Base-by-base conservation (phyloP, 1,284 basidiomycete genomes). In the Xerocomus minutiporus region DNA sequence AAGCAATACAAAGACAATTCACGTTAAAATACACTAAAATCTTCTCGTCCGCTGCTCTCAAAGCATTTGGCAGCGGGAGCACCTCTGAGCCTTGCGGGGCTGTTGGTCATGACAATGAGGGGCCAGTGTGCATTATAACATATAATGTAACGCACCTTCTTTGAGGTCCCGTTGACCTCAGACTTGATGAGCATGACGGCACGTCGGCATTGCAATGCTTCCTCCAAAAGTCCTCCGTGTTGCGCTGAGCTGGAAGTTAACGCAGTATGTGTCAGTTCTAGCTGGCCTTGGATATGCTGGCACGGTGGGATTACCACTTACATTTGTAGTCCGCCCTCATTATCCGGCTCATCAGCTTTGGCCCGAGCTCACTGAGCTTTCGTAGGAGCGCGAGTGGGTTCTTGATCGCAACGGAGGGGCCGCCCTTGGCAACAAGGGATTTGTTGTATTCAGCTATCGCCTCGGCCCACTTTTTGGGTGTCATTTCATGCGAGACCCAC, bases 401-500 rank as follows among this genome's bases (percentile, higher is more conserved):
- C 34, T 35, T 35, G 34, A 35, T 20, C 20, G 20, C 20, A 20
- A 20, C 20, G 20, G 34, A 35, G 13, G 5, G 34, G 34, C 34
- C 5, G 15, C 12, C 2, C 15, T 35, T 35, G 34, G 34, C 34
- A 15, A 35, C 11, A 9, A 35, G 34, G 34, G 5, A 9, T 5
- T 35, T 12, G 34, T 35, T 35, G 34, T 15, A 35, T 8, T 13
- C 13, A 15, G 8, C 15, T 12, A 13, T 50, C 11, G 17, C 38
- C 4, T 26, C 12, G 2, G n/a, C 44, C 38, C 50, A 51, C 17
- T 23, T 17, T 36, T 8, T 32, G 3, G n/a, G 5, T 23, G 39
- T 51, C 50, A 51, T 51, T n/a, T 51, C 25, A 12, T 51, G 35
- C 8, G 29, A 51, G 3, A 51, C 15, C 50, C 50, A 51, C 7